phyloP scores from a whole-genome alignment of 2,329 filamentous ascomycete genomes.

The Acrocalymma vagum region DNA sequence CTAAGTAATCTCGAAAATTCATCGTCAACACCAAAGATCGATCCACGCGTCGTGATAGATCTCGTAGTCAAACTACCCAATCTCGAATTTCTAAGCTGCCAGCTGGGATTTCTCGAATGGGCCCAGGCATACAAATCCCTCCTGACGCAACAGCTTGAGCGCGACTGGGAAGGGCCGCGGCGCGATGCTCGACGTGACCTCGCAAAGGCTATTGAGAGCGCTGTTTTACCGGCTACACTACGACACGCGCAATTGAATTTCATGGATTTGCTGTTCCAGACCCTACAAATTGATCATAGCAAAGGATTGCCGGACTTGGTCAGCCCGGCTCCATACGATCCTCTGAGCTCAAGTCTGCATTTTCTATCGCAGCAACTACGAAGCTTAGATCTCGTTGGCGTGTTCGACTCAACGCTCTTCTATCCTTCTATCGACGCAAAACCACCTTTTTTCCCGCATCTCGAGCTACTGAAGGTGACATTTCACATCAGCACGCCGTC shows the following conservation, averaged over 20 bases:
- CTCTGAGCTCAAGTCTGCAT: slow-evolving; percentile 5
- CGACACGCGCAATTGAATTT: slow-evolving; percentile 11
- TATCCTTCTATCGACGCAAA: slow-evolving; percentile 1
- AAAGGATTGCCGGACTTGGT: slow-evolving; percentile 3
- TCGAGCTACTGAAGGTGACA: slow-evolving; percentile 18
- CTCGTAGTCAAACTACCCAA: slow-evolving; percentile 9
- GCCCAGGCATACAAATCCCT: neutral
- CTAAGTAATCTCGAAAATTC: too few species aligned
- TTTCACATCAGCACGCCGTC: slow-evolving; percentile 22
- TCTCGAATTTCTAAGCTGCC: slow-evolving; percentile 9
- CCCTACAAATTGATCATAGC: slow-evolving; percentile 6
- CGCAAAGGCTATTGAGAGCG: slow-evolving; percentile 10
- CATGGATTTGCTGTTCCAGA: neutral
- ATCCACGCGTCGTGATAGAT: slow-evolving; percentile 11
- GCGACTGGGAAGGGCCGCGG: slow-evolving; percentile 15
- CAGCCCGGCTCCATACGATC: slow-evolving; percentile 1
- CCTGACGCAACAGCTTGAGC: slow-evolving; percentile 2
- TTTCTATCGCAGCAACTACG: slow-evolving; percentile 4
- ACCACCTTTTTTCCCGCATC: slow-evolving; percentile 21
- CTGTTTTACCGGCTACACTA: slow-evolving; percentile 7
- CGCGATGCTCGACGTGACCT: slow-evolving; percentile 20
- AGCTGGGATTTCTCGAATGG: neutral
- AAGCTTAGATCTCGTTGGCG: slow-evolving; percentile 2
- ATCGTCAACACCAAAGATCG: slow-evolving; percentile 5
- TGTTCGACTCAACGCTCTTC: neutral